phyloP scores from a whole-genome alignment of 2,329 filamentous ascomycete genomes.

The Mycocentrospora acerina region DNA sequence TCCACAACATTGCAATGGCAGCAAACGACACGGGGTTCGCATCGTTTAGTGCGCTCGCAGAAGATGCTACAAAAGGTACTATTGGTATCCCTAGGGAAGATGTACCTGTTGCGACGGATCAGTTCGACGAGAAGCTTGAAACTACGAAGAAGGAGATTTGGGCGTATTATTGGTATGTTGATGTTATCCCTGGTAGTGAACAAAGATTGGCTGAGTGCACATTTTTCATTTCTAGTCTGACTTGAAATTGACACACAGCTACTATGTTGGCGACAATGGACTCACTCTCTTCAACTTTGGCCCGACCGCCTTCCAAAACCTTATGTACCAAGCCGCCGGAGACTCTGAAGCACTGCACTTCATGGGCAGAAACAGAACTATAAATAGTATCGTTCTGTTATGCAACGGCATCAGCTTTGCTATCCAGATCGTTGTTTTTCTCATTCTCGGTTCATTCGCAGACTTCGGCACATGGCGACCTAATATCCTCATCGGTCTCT shows the following conservation, averaged over 20 bases:
- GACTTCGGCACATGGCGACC: slow-evolving; percentile 66
- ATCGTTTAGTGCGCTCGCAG: slow-evolving; percentile 19
- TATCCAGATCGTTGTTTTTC: slow-evolving; percentile 61
- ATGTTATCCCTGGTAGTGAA: neutral
- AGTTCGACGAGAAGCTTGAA: slow-evolving; percentile 55
- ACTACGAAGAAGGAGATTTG: slow-evolving; percentile 58
- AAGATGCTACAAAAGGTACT: slow-evolving; percentile 22
- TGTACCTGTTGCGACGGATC: slow-evolving; percentile 53
- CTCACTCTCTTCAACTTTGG: slow-evolving; percentile 58
- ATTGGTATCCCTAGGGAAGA: slow-evolving; percentile 34
- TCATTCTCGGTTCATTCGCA: slow-evolving; percentile 55
- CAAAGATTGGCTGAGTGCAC: neutral
- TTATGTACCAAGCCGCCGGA: slow-evolving; percentile 62
- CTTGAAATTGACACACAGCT: slow-evolving; percentile 46
- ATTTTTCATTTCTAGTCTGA: slow-evolving; percentile 2
- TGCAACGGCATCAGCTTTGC: slow-evolving; percentile 69
- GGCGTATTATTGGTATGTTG: slow-evolving; percentile 54
- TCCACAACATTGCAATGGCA: slow-evolving; percentile 10
- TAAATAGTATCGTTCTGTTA: slow-evolving; percentile 56
- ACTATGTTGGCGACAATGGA: slow-evolving; percentile 69
- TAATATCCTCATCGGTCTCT: slow-evolving; percentile 60
- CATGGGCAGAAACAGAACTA: slow-evolving; percentile 49
- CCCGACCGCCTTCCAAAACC: slow-evolving; percentile 57
- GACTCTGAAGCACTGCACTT: slow-evolving; percentile 57
- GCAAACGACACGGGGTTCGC: slow-evolving; percentile 26